Base-by-base conservation (phyloP, 2,329 filamentous ascomycete species). In the Colletotrichum liriopes region DNA sequence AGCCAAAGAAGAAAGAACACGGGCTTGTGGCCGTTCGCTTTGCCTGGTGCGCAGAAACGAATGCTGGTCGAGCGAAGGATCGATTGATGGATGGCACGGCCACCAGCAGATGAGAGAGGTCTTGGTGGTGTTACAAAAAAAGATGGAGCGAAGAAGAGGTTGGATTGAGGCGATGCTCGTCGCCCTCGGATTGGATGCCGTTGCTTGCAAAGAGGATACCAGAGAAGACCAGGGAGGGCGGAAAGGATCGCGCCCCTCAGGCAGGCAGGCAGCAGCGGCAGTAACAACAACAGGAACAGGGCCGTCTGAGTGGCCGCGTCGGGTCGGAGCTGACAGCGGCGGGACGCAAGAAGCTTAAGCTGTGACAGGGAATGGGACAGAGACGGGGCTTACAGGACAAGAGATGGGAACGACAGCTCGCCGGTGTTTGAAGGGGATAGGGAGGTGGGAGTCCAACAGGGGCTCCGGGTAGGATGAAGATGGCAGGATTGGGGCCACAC, bases 151-250 rank as follows among this genome's bases (percentile, higher is more conserved):
- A 59, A n/a, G 43, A 18, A 65, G 52, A 39, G 9, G 59, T 23
- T 60, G 45, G 39, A 55, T 45, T 49, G 47, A 55, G 70, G 70
- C 59, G 69, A 69, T 59, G 69, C 65, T 68, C 58, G 52, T 51
- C 47, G 37, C 58, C 52, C 63, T 35, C 20, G 23, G 47, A 45
- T 66, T 60, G 54, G 45, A 45, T 47, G 62, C 39, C 62, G 67
- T 66, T 67, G 47, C 67, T 56, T 56, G 54, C 54, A 60, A 39
- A 45, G 37, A 64, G 6, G 37, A 32, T 5, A 43, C 16, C 29
- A 32, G 29, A 32, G 29, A 32, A 6, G 29, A 32, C 29, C 29
- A 32, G 29, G 29, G 29, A 32, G 47, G 23, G 54, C 23, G 18
- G 29, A 35, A 55, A 39, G 35, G 29, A 52, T 43, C 52, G 52